Evolutionary conservation across 2,329 filamentous ascomycete genomes (phyloP).

Genomic region (Monosporascus sp.): DNA sequence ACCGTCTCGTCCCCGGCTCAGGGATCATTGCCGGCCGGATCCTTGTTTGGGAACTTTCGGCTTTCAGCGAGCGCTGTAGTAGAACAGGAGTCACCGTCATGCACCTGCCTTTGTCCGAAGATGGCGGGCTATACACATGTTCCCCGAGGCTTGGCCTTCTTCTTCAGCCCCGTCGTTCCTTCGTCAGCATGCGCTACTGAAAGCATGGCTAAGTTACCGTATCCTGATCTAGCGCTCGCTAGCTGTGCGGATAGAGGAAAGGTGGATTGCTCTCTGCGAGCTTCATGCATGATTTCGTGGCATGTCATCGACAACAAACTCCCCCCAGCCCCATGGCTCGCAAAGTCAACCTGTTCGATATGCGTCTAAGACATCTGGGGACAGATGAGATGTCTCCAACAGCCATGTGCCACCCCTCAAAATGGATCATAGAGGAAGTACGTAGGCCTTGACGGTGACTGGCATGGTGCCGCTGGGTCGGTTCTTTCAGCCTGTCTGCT

Average conservation of each 20-base stretch:
- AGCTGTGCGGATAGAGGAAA: conserved; percentile 20
- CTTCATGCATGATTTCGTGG: conserved; percentile 42
- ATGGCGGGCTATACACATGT: neutral
- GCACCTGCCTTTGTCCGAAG: neutral
- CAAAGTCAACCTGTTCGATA: conserved; percentile 26
- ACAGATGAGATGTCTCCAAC: conserved; percentile 10
- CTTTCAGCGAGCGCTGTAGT: too few relatives aligned
- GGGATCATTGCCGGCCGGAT: neutral
- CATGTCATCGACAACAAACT: conserved; percentile 26
- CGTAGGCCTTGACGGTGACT: neutral
- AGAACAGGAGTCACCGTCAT: neutral
- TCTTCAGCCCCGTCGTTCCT: conserved; percentile 1
- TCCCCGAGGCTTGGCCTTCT: neutral
- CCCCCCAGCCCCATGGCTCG: conserved; percentile 29
- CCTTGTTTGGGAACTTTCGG: neutral
- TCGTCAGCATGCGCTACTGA: neutral
- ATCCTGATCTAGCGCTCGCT: conserved; percentile 21
- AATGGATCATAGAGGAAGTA: conserved; percentile 6
- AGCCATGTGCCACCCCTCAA: conserved; percentile 2
- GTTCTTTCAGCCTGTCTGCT: neutral
- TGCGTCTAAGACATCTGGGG: conserved; percentile 14
- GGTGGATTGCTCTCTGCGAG: conserved; percentile 30
- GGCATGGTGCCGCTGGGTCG: conserved; percentile 2
- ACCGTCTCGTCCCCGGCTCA: neutral
- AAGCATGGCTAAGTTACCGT: conserved; percentile 13